These are phyloP conservation scores for Drechslerella coelobrocha DNA, from an alignment of 2,329 filamentous ascomycete species.

Conservation along the genomic window DNA sequence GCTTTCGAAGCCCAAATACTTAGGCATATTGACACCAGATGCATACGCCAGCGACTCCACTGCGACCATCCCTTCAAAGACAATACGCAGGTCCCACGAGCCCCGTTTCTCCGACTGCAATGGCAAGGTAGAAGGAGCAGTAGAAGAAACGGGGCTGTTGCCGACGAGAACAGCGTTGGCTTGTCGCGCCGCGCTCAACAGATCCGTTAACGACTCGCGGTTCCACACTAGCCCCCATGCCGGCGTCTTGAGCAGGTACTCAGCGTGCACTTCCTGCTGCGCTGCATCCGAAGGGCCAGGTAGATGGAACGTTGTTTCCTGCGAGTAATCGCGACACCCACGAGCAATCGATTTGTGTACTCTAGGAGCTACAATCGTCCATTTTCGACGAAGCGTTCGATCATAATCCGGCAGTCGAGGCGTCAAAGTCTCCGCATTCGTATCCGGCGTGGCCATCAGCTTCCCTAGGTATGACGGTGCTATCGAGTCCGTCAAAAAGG, in stretches of 20 bases:
- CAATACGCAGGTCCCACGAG: slow-evolving; percentile 38
- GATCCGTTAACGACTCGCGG: slow-evolving; percentile 31
- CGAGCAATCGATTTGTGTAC: slow-evolving; percentile 46
- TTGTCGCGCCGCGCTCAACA: slow-evolving; percentile 35
- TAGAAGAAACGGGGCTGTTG: background rate
- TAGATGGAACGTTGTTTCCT: slow-evolving; percentile 36
- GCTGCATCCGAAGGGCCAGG: slow-evolving; percentile 37
- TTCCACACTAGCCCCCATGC: slow-evolving; percentile 48
- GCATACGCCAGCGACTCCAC: slow-evolving; percentile 43
- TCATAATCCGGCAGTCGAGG: slow-evolving; percentile 33
- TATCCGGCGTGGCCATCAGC: slow-evolving; percentile 34
- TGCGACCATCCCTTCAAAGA: slow-evolving; percentile 48
- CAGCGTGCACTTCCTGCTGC: slow-evolving; percentile 42
- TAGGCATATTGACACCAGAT: slow-evolving; percentile 34
- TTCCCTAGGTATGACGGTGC: slow-evolving; percentile 37
- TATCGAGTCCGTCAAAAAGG: slow-evolving; percentile 32
- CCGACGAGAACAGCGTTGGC: slow-evolving; percentile 29
- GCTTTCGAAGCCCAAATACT: slow-evolving; percentile 47
- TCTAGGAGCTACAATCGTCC: slow-evolving; percentile 46
- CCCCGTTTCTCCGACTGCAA: slow-evolving; percentile 24
- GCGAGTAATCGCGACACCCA: slow-evolving; percentile 40
- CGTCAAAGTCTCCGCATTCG: background rate
- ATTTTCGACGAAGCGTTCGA: slow-evolving; percentile 32
- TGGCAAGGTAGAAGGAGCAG: slow-evolving; percentile 1
- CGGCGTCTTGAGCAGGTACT: slow-evolving; percentile 47